These are phyloP conservation scores for Metschnikowia anglica DNA, from an alignment of 805 yeast species.

Conservation along the genomic window DNA sequence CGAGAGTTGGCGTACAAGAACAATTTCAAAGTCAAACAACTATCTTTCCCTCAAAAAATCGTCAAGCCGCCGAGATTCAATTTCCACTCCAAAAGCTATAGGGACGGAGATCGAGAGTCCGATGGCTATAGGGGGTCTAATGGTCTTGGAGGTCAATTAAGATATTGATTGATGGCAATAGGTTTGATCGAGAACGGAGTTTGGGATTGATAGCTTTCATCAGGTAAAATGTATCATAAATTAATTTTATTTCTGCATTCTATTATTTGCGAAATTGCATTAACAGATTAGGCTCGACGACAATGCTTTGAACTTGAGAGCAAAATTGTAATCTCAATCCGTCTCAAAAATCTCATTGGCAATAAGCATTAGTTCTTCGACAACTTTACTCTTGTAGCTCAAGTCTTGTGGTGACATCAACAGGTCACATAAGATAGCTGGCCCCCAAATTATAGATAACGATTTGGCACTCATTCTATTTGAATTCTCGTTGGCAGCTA, in stretches of 20 bases:
- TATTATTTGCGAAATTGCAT: too few species aligned
- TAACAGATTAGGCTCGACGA: too few species aligned
- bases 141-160: conserved; percentile 13
- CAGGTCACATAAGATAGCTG: conserved; percentile 71
- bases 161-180: conserved; percentile 7
- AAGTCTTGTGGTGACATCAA: conserved; percentile 68
- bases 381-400: conserved; percentile 70
- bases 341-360: conserved; percentile 69
- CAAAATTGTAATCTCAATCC: conserved; percentile 7
- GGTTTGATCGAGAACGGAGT: neutral
- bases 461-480: conserved; percentile 84
- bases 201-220: neutral
- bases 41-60: conserved; percentile 25
- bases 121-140: conserved; percentile 4
- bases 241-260: neutral
- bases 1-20: conserved; percentile 27
- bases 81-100: conserved; percentile 11
- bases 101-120: conserved; percentile 10
- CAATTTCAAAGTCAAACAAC: conserved; percentile 29
- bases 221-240: too few species aligned
- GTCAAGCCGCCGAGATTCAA: conserved; percentile 39
- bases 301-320: neutral
- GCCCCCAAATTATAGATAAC: conserved; percentile 93
- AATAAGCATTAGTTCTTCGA: conserved; percentile 80
- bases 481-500: conserved; percentile 56